Evolutionary conservation across 331 rosid species (phyloP).

Genomic region (Dryas integrifolia): DNA sequence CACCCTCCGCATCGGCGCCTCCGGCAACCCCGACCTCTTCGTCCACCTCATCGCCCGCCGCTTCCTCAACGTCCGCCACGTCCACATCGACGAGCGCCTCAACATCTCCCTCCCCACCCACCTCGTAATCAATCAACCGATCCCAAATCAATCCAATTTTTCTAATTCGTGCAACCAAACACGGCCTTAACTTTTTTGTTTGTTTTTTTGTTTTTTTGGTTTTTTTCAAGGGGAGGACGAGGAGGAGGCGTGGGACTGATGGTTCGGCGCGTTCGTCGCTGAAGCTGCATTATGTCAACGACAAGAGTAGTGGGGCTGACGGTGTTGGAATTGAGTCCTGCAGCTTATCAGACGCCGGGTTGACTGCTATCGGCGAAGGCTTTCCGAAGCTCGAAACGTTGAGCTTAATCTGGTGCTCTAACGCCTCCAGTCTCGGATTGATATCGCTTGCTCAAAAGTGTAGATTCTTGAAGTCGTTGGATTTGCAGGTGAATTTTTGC

Average conservation of each 20-base stretch:
- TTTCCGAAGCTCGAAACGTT: conserved; percentile 73
- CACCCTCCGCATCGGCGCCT: conserved; percentile 72
- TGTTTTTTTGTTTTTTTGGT: background rate
- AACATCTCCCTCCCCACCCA: conserved; percentile 51
- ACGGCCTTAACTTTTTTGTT: background rate
- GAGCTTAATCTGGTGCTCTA: conserved; percentile 89
- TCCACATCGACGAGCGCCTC: conserved; percentile 77
- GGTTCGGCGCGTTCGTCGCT: conserved; percentile 26
- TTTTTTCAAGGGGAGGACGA: conserved; percentile 30
- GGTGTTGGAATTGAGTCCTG: conserved; percentile 43
- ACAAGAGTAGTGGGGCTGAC: conserved; percentile 41
- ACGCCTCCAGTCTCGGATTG: conserved; percentile 63
- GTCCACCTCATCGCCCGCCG: conserved; percentile 58
- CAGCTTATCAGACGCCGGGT: conserved; percentile 68
- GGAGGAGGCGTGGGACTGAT: conserved; percentile 41
- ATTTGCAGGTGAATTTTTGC: conserved; percentile 64
- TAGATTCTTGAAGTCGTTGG: conserved; percentile 60
- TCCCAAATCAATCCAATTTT: background rate
- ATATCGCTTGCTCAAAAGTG: conserved; percentile 60
- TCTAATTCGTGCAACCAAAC: background rate
- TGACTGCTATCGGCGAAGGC: conserved; percentile 65
- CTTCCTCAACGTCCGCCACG: conserved; percentile 56
- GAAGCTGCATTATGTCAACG: conserved; percentile 30
- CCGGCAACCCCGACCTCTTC: conserved; percentile 66
- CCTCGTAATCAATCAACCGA: conserved; percentile 41